Base-by-base conservation (phyloP, 495 filamentous ascomycete genomes). In the Lophiotrema nucula region DNA sequence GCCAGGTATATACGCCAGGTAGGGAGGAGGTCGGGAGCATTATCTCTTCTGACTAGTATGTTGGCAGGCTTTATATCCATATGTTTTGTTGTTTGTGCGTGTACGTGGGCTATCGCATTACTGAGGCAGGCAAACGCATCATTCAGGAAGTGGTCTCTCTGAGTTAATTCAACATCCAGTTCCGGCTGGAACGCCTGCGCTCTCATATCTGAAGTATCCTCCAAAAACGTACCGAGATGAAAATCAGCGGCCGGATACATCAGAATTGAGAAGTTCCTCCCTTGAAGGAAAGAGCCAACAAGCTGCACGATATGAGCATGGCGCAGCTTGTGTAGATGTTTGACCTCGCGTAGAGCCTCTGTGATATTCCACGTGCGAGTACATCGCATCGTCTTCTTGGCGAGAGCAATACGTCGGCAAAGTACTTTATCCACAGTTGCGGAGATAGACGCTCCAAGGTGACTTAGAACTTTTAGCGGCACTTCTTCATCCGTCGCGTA, bases 41-140 rank as follows among this genome's bases (percentile, higher is more conserved):
- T 6, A 43, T 18, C 18, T 10, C 4, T 8, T 26, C n/a, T 21
- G 27, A 58, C 45, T 1, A 56, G 35, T 13, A 62, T 50, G 26
- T 62, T 58, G 27, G n/a, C 3, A 2, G 63, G 63, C 27, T 66
- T 62, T 13, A 66, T 59, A 37, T 66, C 63, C 58, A 58, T 58
- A 35, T 66, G 63, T 22, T 58, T 62, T 10, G 38, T 54, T 11
- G 47, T 55, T n/a, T 50, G 46, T 1, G 2, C 1, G 37, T 66
- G 63, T 8, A 63, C 45, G 24, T 35, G 59, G 3, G 53, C 1
- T 18, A 66, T 21, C 4, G 64, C 54, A 12, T 38, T 19, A 33
- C 18, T 11, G 16, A 66, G 53, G 27, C 64, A 66, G 4, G n/a
- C 6, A 4, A 44, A 23, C 8, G 31, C 8, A 8, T 35, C 8